phyloP scores from a whole-genome alignment of 768 basidiomycete species.

The Pleurotus platypus region DNA sequence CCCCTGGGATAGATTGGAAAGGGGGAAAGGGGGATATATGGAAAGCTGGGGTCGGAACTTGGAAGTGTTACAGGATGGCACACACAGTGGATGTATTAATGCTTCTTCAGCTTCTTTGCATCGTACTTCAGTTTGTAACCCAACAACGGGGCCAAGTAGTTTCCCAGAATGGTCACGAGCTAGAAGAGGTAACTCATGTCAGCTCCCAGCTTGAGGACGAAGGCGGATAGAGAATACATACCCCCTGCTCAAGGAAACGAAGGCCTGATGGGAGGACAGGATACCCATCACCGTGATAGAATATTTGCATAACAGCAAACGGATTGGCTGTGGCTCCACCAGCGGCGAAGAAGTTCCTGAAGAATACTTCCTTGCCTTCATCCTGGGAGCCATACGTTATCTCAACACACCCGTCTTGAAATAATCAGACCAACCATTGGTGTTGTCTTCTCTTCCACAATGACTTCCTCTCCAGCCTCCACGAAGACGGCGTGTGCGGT shows the following conservation, averaged over 20 bases:
- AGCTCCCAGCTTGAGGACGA: not conserved
- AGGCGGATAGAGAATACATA: not conserved
- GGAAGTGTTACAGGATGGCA: not conserved
- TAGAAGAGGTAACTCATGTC: not conserved
- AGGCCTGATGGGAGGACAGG: not conserved
- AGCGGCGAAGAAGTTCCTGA: not conserved
- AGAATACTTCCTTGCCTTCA: constrained; percentile 2
- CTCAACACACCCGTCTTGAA: not conserved
- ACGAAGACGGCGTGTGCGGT: not conserved
- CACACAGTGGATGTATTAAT: not conserved
- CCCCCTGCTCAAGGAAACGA: constrained; percentile 1
- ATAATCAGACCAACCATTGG: not conserved
- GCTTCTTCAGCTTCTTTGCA: constrained; percentile 1
- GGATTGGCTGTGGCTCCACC: not conserved
- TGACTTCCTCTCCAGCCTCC: not conserved
- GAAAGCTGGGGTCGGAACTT: not conserved
- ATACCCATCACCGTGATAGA: constrained; percentile 1
- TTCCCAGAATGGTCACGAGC: not conserved
- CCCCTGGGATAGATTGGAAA: too few relatives aligned
- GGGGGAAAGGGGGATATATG: too few relatives aligned
- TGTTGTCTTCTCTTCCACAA: not conserved
- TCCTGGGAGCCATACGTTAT: not conserved
- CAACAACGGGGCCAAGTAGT: not conserved
- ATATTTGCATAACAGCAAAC: not conserved
- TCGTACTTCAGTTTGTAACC: not conserved